These are phyloP conservation scores for Sphaerosporella brunnea DNA, from an alignment of 495 filamentous ascomycete species.

Conservation along the genomic window DNA sequence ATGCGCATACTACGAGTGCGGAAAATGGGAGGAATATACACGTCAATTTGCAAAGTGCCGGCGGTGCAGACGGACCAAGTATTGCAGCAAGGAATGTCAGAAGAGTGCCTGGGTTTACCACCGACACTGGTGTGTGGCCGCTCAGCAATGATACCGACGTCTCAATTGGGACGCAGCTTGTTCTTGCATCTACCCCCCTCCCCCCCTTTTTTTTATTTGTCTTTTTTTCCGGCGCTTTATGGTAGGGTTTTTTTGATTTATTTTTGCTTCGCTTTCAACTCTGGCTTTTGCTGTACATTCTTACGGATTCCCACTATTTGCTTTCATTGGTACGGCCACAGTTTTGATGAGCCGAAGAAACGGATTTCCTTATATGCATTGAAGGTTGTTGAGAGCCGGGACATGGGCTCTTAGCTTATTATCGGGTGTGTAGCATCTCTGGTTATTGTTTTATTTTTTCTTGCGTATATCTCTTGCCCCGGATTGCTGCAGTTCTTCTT, in stretches of 20 bases:
- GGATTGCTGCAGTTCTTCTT: not conserved
- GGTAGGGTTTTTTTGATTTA: not conserved
- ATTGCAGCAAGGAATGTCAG: conserved; percentile 99
- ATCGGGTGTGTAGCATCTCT: not conserved
- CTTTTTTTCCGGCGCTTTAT: conserved; percentile 3
- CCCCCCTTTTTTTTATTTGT: not conserved
- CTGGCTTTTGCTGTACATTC: not conserved
- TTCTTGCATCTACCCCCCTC: not conserved
- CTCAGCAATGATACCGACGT: conserved; percentile 25
- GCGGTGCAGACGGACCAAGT: conserved; percentile 89
- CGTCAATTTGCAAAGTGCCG: conserved; percentile 96
- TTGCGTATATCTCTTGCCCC: not conserved
- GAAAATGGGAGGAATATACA: conserved; percentile 91
- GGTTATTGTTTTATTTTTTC: not conserved
- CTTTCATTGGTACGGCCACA: not conserved
- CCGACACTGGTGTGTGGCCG: conserved; percentile 88
- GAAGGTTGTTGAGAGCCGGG: not conserved
- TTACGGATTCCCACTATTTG: not conserved
- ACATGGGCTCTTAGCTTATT: not conserved
- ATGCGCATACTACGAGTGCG: conserved; percentile 93
- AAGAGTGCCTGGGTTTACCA: conserved; percentile 98
- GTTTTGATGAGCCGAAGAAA: not conserved
- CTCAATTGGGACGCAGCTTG: too few species aligned
- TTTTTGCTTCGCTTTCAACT: conserved; percentile 1
- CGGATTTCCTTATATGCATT: not conserved